Conservation (phyloP, 2,329 filamentous ascomycete genomes). For the Ophiocordyceps camponoti-floridani region DNA sequence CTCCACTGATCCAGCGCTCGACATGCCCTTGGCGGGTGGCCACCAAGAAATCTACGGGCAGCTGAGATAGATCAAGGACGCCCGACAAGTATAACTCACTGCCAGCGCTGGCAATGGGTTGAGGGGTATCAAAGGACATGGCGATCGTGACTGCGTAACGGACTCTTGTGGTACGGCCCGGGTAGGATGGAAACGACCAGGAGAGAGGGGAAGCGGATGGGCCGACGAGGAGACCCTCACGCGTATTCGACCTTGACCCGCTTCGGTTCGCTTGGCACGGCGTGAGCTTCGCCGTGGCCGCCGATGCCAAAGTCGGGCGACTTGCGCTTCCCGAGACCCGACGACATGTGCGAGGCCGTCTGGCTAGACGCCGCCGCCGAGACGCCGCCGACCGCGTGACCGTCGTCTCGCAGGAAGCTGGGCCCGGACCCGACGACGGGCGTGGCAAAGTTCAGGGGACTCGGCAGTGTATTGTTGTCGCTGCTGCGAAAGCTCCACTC, state of each 20-base stretch:
- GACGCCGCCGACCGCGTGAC: slow-evolving; percentile 6
- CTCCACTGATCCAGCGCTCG: neutral
- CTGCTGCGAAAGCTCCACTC: slow-evolving; percentile 65
- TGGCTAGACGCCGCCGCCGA: neutral
- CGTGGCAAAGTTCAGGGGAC: slow-evolving; percentile 83
- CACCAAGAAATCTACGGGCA: neutral
- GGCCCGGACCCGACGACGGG: slow-evolving; percentile 47
- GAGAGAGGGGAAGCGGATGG: neutral
- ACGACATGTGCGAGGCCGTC: slow-evolving; percentile 2
- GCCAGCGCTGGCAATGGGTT: neutral
- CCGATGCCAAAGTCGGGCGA: slow-evolving; percentile 30
- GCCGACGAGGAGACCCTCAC: neutral
- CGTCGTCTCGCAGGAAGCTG: slow-evolving; percentile 43
- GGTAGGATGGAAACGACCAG: neutral
- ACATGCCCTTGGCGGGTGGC: neutral
- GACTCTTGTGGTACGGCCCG: no score
- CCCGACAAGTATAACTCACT: neutral
- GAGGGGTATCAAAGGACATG: slow-evolving; percentile 4
- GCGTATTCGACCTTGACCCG: slow-evolving; percentile 30
- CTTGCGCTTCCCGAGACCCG: slow-evolving; percentile 29
- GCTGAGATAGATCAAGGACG: neutral
- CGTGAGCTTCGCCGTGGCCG: slow-evolving; percentile 22
- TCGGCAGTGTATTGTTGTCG: slow-evolving; percentile 76
- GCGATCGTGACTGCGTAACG: neutral
- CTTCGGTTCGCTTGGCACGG: slow-evolving; percentile 29